Evolutionary conservation across 495 filamentous ascomycete species (phyloP), one percentile per base, ranked within the genome.

Genomic region (Penicillium soppii): DNA sequence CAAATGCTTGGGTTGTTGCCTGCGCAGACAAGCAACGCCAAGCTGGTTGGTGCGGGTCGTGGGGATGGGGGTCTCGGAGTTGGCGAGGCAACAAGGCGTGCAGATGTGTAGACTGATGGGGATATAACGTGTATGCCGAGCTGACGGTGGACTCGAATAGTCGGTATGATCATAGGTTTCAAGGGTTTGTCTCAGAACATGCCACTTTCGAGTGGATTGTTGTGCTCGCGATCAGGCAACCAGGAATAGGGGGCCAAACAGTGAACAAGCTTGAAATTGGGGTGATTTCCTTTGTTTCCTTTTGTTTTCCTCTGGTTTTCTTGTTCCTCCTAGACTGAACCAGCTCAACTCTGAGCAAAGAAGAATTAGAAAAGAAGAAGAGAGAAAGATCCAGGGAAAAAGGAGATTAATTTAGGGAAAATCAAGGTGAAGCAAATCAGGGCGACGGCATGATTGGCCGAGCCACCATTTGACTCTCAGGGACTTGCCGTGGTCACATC

Each of bases 11-110:
- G 19, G 43, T 16, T 47, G 33, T 20, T 39, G 25, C 36, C 33
- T 29, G 33, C 41, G 54, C 17, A 59, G 49, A 62, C 56, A 65
- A 65, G 62, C 62, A 65, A 65, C 53, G 62, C 62, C 62, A 65
- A 65, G 47, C 47, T 49, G n/a, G 55, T n/a, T 51, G 32, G 56
- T 52, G 49, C 58, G 49, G 59, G 61, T 59, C 55, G 53, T 20
- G 19, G 47, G 33, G 46, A 27, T 33, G 36, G 36, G 39, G 46
- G 37, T 47, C 52, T 25, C 44, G 6, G 20, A 65, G 62, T 65
- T 65, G 62, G 53, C 62, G 45, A 59, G 62, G 62, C 62, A 65
- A 65, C 62, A 59, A 25, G 10, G 33, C 26, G n/a, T n/a, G n/a
- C n/a, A n/a, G n/a, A n/a, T n/a, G n/a, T n/a, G n/a, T n/a, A n/a